Percentiles rank a stretch among this genome's conserved stretches.
Conservation (phyloP, 306 rosid genomes). For the Ceratonia siliqua region DNA sequence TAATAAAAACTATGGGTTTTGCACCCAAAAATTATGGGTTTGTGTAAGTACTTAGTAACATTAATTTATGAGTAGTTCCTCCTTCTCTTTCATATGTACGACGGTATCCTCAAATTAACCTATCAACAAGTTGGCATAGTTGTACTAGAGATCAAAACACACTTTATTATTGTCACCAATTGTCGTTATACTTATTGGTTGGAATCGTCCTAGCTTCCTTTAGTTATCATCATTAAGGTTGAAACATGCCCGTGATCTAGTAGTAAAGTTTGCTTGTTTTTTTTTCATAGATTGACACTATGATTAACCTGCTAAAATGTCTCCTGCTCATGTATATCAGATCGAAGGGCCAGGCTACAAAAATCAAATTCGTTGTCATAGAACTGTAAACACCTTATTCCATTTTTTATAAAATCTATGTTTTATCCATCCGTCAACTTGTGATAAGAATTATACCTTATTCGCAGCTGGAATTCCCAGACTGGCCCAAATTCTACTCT, state of each 20-base stretch:
- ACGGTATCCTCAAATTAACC: too few relatives aligned
- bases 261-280: background rate
- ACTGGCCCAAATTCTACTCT: background rate
- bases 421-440: too few relatives aligned
- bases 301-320: background rate
- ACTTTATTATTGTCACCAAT: background rate
- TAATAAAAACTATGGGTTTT: too few relatives aligned
- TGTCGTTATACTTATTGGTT: background rate
- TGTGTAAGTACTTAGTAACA: too few relatives aligned
- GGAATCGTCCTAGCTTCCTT: background rate
- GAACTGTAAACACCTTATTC: too few relatives aligned
- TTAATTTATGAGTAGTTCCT: too few relatives aligned
- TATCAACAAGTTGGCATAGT: too few relatives aligned
- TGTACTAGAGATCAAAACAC: too few relatives aligned
- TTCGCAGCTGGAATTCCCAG: background rate
- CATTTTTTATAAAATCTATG: too few relatives aligned
- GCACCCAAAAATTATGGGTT: too few relatives aligned
- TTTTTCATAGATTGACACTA: background rate
- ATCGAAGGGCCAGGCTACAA: background rate
- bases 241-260: background rate
- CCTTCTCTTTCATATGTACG: too few relatives aligned
- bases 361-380: background rate
- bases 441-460: too few relatives aligned
- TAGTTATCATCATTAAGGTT: slow-evolving; percentile 5
- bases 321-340: background rate